phyloP scores from a whole-genome alignment of 768 basidiomycete genomes.

The Amanita phalloides region DNA sequence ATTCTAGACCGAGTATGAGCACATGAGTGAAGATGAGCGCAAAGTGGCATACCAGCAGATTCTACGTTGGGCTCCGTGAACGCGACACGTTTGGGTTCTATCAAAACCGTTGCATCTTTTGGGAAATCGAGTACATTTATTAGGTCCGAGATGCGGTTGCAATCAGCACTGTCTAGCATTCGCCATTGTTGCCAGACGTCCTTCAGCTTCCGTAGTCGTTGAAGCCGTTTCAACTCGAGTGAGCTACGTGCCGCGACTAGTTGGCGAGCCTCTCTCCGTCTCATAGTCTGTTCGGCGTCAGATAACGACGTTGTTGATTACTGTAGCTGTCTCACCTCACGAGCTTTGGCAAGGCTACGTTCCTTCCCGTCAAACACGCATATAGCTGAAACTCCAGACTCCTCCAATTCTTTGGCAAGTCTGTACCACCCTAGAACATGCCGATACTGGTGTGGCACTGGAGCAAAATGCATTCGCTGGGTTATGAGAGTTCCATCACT shows the following conservation, averaged over 20 bases:
- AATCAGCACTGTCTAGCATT: slow-evolving; percentile 14
- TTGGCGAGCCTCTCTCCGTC: slow-evolving; percentile 40
- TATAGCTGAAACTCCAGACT: slow-evolving; percentile 44
- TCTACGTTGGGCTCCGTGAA: not conserved
- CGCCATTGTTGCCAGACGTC: slow-evolving; percentile 27
- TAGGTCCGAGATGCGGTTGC: not conserved
- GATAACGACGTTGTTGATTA: not conserved
- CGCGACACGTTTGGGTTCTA: not conserved
- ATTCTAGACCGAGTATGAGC: not conserved
- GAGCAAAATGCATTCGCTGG: slow-evolving; percentile 69
- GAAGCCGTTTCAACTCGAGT: slow-evolving; percentile 48
- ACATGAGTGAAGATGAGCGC: not conserved
- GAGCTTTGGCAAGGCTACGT: slow-evolving; percentile 55
- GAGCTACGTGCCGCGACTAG: slow-evolving; percentile 39
- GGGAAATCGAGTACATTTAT: not conserved
- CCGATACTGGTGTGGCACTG: slow-evolving; percentile 47
- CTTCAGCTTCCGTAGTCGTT: slow-evolving; percentile 37
- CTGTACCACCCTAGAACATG: slow-evolving; percentile 78
- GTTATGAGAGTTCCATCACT: slow-evolving; percentile 86
- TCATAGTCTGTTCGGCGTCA: slow-evolving; percentile 30
- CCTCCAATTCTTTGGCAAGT: slow-evolving; percentile 50
- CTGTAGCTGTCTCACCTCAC: slow-evolving; percentile 41
- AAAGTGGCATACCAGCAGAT: not conserved
- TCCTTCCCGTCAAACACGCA: slow-evolving; percentile 76
- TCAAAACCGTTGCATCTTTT: not conserved